Conservation (phyloP, 352 stramenopile species). For the Phytopythium oedochilum region DNA sequence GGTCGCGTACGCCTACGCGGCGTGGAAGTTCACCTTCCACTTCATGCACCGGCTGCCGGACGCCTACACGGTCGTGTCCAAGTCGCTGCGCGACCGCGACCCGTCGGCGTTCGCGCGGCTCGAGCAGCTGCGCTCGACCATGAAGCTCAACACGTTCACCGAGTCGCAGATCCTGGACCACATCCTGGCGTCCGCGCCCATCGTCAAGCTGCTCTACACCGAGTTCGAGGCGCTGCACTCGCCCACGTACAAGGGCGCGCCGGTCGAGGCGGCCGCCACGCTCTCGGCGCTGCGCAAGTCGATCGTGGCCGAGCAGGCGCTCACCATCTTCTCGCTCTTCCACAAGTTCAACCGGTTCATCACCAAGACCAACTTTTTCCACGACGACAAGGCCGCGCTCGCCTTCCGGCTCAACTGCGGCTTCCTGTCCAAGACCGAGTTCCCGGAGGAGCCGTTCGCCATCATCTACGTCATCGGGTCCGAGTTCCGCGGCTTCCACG, state of each 20-base stretch:
- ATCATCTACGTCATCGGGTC: conserved; percentile 94
- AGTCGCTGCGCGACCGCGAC: conserved; percentile 74
- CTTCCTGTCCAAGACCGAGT: conserved; percentile 70
- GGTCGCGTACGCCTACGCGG: conserved; percentile 82
- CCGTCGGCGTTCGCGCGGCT: conserved; percentile 69
- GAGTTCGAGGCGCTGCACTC: conserved; percentile 77
- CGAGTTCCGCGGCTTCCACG: conserved; percentile 97
- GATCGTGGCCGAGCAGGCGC: conserved; percentile 65
- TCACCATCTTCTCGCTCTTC: conserved; percentile 81
- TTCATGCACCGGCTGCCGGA: conserved; percentile 84
- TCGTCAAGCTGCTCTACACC: conserved; percentile 75
- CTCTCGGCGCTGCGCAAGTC: conserved; percentile 70
- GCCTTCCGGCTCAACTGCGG: conserved; percentile 70
- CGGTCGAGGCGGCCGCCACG: conserved; percentile 42
- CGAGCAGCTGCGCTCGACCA: conserved; percentile 70
- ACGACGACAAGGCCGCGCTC: conserved; percentile 71
- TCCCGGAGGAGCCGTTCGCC: conserved; percentile 88
- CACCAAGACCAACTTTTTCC: conserved; percentile 84
- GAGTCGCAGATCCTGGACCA: conserved; percentile 86
- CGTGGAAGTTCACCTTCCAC: conserved; percentile 88
- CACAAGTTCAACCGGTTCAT: conserved; percentile 82
- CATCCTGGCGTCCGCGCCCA: conserved; percentile 61
- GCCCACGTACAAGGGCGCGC: conserved; percentile 19
- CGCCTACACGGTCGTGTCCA: conserved; percentile 71
- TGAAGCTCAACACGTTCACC: conserved; percentile 88